Conservation (phyloP, 148 eudicot species). For the Hydrangea macrophylla region DNA sequence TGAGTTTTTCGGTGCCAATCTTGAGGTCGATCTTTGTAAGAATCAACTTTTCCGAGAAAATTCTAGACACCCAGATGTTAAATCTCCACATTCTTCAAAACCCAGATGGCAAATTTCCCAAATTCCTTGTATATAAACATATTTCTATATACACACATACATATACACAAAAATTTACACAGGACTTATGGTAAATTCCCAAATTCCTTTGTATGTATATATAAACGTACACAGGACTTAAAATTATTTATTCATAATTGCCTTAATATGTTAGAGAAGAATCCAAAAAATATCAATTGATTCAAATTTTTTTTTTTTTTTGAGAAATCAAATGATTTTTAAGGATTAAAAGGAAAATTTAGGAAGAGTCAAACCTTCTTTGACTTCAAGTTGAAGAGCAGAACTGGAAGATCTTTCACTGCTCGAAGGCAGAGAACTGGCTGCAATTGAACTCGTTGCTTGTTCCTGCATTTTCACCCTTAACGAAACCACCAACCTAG, state of each 20-base stretch:
- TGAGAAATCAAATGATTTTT: no score
- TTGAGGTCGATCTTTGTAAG: neutral
- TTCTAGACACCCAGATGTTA: conserved; percentile 5
- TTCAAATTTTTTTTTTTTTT: no score
- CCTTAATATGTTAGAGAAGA: no score
- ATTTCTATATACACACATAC: no score
- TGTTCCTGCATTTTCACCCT: conserved; percentile 70
- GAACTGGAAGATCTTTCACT: conserved; percentile 99
- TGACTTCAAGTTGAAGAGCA: conserved; percentile 68
- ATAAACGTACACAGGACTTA: no score
- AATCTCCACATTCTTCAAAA: neutral
- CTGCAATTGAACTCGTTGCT: conserved; percentile 73
- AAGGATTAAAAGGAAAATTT: neutral
- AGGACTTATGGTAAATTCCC: no score
- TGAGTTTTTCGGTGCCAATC: no score
- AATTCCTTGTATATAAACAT: neutral
- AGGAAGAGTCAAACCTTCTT: conserved; percentile 53
- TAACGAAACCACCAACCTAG: neutral
- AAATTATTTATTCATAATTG: no score
- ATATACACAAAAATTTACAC: no score
- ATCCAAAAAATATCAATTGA: no score
- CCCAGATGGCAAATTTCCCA: conserved; percentile 5
- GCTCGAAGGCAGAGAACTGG: conserved; percentile 79
- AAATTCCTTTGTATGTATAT: neutral
- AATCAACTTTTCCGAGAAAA: conserved; percentile 8